A percentile compares a stretch with the other conserved stretches of the same genome.
These are phyloP conservation scores for Symbiodinium natans DNA, from an alignment of 73 alveolate genomes.

Conservation along the genomic window DNA sequence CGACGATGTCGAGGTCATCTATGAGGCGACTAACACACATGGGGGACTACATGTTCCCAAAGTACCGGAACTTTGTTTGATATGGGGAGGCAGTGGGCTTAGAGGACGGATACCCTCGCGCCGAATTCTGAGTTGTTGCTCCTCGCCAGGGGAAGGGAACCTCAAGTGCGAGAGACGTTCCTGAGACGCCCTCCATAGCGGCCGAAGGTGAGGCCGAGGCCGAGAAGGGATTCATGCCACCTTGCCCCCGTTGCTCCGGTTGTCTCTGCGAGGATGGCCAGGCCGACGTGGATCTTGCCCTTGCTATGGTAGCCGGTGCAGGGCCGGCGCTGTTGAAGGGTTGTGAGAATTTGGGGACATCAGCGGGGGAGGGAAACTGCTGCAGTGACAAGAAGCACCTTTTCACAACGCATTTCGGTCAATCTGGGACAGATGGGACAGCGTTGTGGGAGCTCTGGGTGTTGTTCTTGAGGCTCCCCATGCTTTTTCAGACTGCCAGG, in stretches of 20 bases:
- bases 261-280: background rate
- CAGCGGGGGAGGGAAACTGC: too few species aligned
- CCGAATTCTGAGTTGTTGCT: background rate
- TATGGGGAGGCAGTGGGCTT: too few species aligned
- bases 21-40: background rate
- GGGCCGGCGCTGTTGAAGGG: background rate
- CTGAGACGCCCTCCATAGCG: background rate
- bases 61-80: too few species aligned
- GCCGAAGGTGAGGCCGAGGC: too few species aligned
- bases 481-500: too few species aligned
- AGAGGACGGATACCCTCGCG: background rate
- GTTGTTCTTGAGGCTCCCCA: background rate
- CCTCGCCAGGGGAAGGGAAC: background rate
- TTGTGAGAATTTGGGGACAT: too few species aligned
- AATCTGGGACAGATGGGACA: background rate
- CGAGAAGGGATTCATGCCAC: too few species aligned
- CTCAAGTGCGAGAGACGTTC: background rate
- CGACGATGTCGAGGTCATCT: constrained; percentile 64
- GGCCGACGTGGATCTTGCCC: background rate
- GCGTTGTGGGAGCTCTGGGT: background rate
- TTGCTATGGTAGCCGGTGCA: background rate
- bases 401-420: too few species aligned
- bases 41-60: too few species aligned
- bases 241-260: too few species aligned
- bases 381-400: too few species aligned